Conservation (phyloP, 768 basidiomycete genomes). For the Tubosaeta sp. region DNA sequence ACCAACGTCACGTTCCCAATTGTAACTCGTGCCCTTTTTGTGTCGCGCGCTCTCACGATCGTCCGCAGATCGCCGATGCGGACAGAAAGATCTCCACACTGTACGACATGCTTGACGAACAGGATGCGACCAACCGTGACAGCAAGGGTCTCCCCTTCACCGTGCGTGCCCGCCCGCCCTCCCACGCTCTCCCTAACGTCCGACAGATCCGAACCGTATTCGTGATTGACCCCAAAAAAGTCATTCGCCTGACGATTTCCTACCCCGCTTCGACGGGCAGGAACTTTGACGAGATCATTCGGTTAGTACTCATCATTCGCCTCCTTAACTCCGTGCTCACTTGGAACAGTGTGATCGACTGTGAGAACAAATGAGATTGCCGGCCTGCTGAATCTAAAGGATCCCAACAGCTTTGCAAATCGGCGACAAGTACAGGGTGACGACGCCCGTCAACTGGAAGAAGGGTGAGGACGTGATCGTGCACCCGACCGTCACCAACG, state of each 20-base stretch:
- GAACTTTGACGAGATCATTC: slow-evolving; percentile 76
- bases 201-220: slow-evolving; percentile 90
- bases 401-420: slow-evolving; percentile 67
- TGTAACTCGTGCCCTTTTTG: slow-evolving; percentile 34
- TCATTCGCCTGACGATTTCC: slow-evolving; percentile 82
- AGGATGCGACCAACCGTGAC: slow-evolving; percentile 88
- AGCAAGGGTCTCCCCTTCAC: slow-evolving; percentile 92
- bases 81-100: slow-evolving; percentile 80
- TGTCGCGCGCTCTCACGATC: slow-evolving; percentile 9
- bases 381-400: slow-evolving; percentile 27
- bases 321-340: slow-evolving; percentile 4
- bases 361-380: slow-evolving; percentile 33
- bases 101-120: slow-evolving; percentile 96
- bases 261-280: slow-evolving; percentile 97
- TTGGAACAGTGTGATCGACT: slow-evolving; percentile 68
- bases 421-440: slow-evolving; percentile 79
- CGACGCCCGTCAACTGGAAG: slow-evolving; percentile 94
- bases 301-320: slow-evolving; percentile 31
- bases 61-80: slow-evolving; percentile 78
- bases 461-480: slow-evolving; percentile 94
- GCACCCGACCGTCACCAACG: slow-evolving; percentile 75
- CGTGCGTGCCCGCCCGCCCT: slow-evolving; percentile 32
- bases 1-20: slow-evolving; percentile 90
- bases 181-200: not conserved
- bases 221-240: slow-evolving; percentile 94